Evolutionary conservation across 2,329 filamentous ascomycete genomes (phyloP).

Genomic region (Cytospora piceae): DNA sequence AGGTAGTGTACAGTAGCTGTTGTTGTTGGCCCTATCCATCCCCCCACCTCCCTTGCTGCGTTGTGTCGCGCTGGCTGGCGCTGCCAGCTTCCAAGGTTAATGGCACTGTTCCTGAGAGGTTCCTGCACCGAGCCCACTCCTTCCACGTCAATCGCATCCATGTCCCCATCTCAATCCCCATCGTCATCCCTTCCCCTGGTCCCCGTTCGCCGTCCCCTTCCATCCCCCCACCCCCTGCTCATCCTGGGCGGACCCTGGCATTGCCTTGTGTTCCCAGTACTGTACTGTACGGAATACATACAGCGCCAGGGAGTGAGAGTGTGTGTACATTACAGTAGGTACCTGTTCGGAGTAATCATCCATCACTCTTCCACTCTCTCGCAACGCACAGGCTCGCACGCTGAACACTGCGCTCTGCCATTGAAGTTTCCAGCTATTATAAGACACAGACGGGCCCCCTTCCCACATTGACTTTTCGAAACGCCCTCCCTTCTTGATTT

Average conservation of each 20-base stretch:
- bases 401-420: slow-evolving; percentile 25
- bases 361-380: slow-evolving; percentile 21
- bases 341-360: slow-evolving; percentile 18
- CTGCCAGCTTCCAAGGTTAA: neutral
- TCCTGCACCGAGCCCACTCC: slow-evolving; percentile 25
- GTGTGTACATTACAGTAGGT: neutral
- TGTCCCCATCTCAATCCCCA: slow-evolving; percentile 14
- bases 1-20: neutral
- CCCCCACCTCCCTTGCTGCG: slow-evolving; percentile 5
- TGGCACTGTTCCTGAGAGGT: slow-evolving; percentile 7
- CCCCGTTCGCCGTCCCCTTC: slow-evolving; percentile 19
- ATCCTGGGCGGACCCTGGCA: slow-evolving; percentile 20
- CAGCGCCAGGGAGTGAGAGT: neutral
- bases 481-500: slow-evolving; percentile 29
- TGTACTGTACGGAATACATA: neutral
- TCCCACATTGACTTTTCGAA: slow-evolving; percentile 31
- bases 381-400: slow-evolving; percentile 20
- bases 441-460: slow-evolving; percentile 33
- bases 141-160: slow-evolving; percentile 26
- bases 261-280: slow-evolving; percentile 22
- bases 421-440: slow-evolving; percentile 31
- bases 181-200: slow-evolving; percentile 26
- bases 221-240: neutral
- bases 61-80: neutral
- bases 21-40: slow-evolving; percentile 1